These are phyloP conservation scores for Brassica nigra DNA, from an alignment of 345 rosid species.

Conservation along the genomic window DNA sequence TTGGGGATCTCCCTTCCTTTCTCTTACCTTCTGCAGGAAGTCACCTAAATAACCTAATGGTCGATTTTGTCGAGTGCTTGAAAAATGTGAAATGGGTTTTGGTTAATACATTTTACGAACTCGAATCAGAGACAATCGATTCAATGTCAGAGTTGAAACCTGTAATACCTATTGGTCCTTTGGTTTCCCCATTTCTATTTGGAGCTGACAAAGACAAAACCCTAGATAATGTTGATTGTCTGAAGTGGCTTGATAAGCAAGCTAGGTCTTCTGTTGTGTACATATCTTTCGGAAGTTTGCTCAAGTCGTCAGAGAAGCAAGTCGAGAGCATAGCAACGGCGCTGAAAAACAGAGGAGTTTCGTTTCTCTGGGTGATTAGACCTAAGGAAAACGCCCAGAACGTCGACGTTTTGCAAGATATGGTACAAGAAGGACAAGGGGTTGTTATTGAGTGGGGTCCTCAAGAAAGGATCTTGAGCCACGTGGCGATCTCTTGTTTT, in stretches of 20 bases:
- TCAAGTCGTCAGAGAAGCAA: conserved; percentile 34
- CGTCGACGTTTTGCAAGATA: conserved; percentile 33
- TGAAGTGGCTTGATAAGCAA: conserved; percentile 62
- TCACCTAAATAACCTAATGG: conserved; percentile 14
- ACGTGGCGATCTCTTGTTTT: conserved; percentile 51
- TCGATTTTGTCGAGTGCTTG: conserved; percentile 36
- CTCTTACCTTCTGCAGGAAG: conserved; percentile 38
- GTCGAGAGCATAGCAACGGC: conserved; percentile 49
- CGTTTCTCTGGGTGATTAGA: conserved; percentile 65
- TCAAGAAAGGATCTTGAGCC: conserved; percentile 53
- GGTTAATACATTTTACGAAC: conserved; percentile 52
- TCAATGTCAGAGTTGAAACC: conserved; percentile 40
- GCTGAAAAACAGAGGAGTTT: conserved; percentile 36
- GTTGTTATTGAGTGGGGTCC: conserved; percentile 51
- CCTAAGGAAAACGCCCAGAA: conserved; percentile 23
- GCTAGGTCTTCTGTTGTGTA: conserved; percentile 54
- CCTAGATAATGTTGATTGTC: conserved; percentile 35
- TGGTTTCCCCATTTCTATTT: conserved; percentile 50
- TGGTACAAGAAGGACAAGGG: conserved; percentile 42
- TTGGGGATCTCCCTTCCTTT: conserved; percentile 55
- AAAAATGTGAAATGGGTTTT: conserved; percentile 55
- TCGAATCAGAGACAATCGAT: conserved; percentile 46
- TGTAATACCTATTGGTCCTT: conserved; percentile 54
- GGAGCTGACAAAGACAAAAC: conserved; percentile 30
- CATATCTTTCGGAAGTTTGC: conserved; percentile 66